These are phyloP conservation scores for Peronospora belbahrii DNA, from an alignment of 352 stramenopile genomes.

Conservation along the genomic window DNA sequence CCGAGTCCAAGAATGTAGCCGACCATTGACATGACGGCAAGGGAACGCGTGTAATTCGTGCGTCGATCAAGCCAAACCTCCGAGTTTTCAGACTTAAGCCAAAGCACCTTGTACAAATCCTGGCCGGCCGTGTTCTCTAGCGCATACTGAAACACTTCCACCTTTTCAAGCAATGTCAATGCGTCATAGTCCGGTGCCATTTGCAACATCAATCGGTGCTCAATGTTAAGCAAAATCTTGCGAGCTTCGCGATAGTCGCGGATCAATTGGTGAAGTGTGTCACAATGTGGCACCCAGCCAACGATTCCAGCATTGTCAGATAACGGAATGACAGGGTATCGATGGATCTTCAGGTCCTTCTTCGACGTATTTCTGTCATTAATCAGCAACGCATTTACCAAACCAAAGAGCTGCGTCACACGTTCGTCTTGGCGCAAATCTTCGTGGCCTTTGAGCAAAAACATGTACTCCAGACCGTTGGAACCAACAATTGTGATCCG, in stretches of 20 bases:
- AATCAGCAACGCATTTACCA: slow-evolving; percentile 98
- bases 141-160: slow-evolving; percentile 95
- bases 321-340: slow-evolving; percentile 97
- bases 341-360: slow-evolving; percentile 95
- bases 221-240: slow-evolving; percentile 91
- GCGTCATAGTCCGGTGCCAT: slow-evolving; percentile 94
- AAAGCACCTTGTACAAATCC: slow-evolving; percentile 95
- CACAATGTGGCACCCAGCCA: slow-evolving; percentile 96
- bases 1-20: slow-evolving; percentile 98
- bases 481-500: slow-evolving; percentile 92
- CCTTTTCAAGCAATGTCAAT: slow-evolving; percentile 95
- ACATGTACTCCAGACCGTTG: slow-evolving; percentile 97
- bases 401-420: slow-evolving; percentile 98
- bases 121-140: slow-evolving; percentile 91
- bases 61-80: slow-evolving; percentile 97
- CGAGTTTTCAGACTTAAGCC: slow-evolving; percentile 95
- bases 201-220: slow-evolving; percentile 87
- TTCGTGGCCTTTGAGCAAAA: slow-evolving; percentile 99
- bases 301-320: slow-evolving; percentile 97
- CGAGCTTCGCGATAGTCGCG: slow-evolving; percentile 87
- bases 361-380: slow-evolving; percentile 94
- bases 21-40: slow-evolving; percentile 99
- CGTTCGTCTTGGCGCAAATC: slow-evolving; percentile 98
- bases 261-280: slow-evolving; percentile 98
- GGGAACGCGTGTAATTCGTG: slow-evolving; percentile 94